Conservation (phyloP, 148 eudicot species). For the Pharnaceum exiguum region DNA sequence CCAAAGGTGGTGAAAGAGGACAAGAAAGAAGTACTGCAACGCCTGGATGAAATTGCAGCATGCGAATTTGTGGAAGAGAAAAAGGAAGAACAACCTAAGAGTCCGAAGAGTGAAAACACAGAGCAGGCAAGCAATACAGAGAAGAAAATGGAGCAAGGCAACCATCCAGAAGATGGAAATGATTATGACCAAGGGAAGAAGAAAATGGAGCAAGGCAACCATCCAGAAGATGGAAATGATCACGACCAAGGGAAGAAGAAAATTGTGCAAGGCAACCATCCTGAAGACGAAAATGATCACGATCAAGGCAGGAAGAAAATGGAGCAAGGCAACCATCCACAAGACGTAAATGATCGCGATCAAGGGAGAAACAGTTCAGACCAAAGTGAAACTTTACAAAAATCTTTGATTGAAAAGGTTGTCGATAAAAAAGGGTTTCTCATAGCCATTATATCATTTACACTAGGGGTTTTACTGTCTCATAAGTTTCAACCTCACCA, state of each 20-base stretch:
- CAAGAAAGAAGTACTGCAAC: neutral
- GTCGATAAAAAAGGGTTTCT: conserved; percentile 35
- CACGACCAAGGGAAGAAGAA: neutral
- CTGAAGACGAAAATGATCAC: neutral
- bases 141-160: conserved; percentile 4
- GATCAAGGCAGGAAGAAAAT: neutral
- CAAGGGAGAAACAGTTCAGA: conserved; percentile 6
- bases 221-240: neutral
- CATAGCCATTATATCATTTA: conserved; percentile 49
- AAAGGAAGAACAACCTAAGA: neutral
- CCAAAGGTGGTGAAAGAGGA: conserved; percentile 26
- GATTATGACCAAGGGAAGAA: neutral
- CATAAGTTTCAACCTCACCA: conserved; percentile 26
- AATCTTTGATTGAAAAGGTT: conserved; percentile 19
- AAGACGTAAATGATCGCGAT: neutral
- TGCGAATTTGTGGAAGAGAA: neutral
- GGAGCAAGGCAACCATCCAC: neutral
- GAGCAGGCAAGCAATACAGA: neutral
- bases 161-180: neutral
- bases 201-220: neutral
- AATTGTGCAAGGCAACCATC: neutral
- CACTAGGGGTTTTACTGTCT: conserved; percentile 46
- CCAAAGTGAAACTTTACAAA: no score
- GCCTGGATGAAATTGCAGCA: neutral
- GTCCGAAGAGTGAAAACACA: neutral